Percentiles rank a stretch among this genome's conserved stretches.
Conservation (phyloP, 176 grass and related monocot species). For the Carex myosuroides region DNA sequence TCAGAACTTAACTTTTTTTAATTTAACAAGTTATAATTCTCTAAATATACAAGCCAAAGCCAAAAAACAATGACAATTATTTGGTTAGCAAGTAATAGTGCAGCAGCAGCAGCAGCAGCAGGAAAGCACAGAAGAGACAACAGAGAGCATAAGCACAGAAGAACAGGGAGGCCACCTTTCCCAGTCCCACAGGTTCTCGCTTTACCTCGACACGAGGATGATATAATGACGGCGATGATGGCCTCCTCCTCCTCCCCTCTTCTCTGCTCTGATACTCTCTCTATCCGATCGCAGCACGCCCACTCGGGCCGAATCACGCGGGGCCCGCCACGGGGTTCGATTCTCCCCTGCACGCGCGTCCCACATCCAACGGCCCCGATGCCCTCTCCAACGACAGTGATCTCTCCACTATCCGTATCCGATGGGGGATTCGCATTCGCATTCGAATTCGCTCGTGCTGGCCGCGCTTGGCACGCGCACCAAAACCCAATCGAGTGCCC, state of each 20-base stretch:
- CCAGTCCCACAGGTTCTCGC: constrained; percentile 16
- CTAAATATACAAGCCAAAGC: too few species aligned
- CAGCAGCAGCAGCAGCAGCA: too few species aligned
- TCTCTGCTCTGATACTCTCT: not conserved
- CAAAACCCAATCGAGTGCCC: constrained; percentile 31
- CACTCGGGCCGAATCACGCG: constrained; percentile 9
- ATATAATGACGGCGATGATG: constrained; percentile 34
- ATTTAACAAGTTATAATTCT: too few species aligned
- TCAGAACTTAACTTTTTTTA: too few species aligned
- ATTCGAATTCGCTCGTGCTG: not conserved
- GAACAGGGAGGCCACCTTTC: not conserved
- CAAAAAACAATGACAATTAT: too few species aligned
- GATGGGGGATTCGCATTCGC: not conserved
- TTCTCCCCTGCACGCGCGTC: constrained; percentile 19
- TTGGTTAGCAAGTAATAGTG: too few species aligned
- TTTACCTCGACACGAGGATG: constrained; percentile 30
- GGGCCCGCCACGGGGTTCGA: constrained; percentile 28
- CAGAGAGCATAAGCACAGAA: not conserved
- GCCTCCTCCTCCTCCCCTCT: constrained; percentile 4
- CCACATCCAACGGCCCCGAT: not conserved
- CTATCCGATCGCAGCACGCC: constrained; percentile 36
- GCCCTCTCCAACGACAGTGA: not conserved
- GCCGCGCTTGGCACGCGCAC: constrained; percentile 21
- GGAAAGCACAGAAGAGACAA: not conserved
- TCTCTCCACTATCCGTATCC: not conserved